Percentiles rank a stretch among this genome's conserved stretches.
Conservation (phyloP, 1,284 basidiomycete species). For the Ganoderma sp. region DNA sequence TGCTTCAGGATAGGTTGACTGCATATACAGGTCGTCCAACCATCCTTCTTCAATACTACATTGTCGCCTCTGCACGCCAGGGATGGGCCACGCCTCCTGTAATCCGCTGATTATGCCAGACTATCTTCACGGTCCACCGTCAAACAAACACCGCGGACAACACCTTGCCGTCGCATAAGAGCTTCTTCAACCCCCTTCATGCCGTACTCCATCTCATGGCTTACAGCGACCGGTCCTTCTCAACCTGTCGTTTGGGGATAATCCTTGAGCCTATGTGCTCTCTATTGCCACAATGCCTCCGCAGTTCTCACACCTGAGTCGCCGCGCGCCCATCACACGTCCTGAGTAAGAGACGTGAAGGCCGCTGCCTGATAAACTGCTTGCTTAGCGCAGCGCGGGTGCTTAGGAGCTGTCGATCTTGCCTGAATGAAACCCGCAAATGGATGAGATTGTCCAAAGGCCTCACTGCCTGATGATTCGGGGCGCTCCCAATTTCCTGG, state of each 20-base stretch:
- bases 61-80: conserved; percentile 52
- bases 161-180: not conserved
- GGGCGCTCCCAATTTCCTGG: not conserved
- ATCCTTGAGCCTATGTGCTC: conserved; percentile 49
- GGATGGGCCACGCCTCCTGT: not conserved
- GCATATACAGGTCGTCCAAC: not conserved
- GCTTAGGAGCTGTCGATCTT: conserved; percentile 1
- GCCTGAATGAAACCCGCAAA: not conserved
- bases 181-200: conserved; percentile 9
- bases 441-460: not conserved
- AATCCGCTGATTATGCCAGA: not conserved
- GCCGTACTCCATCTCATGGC: conserved; percentile 42
- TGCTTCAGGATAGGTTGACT: not conserved
- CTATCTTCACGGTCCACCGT: conserved; percentile 66
- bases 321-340: conserved; percentile 65
- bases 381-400: conserved; percentile 70
- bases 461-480: not conserved
- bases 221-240: conserved; percentile 51
- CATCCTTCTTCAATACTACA: conserved; percentile 37
- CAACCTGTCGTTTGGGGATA: conserved; percentile 57
- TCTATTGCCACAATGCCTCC: not conserved
- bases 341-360: conserved; percentile 54
- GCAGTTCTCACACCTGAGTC: conserved; percentile 33
- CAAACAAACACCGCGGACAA: conserved; percentile 60
- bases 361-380: conserved; percentile 60